A percentile compares a stretch with the other conserved stretches of the same genome.
Conservation (phyloP, 1,284 basidiomycete genomes). For the Golubevia pallescens region DNA sequence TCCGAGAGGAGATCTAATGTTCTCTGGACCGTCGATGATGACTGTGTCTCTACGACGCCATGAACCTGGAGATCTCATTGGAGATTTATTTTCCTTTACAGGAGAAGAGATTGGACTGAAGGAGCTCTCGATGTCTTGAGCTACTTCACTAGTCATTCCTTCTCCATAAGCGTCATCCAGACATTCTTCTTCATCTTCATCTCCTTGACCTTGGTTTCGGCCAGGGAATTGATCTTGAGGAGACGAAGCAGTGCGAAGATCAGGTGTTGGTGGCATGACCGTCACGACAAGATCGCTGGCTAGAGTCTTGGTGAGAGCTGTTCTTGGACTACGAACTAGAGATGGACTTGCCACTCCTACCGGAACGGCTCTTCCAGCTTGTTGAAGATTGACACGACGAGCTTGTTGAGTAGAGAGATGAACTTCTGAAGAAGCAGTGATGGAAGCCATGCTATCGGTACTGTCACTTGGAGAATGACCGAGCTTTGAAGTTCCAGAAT, state of each 20-base stretch:
- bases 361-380: constrained; percentile 17
- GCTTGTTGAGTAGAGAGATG: neutral
- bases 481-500: too few species aligned
- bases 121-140: neutral
- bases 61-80: neutral
- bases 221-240: constrained; percentile 1
- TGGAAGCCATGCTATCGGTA: too few species aligned
- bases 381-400: constrained; percentile 9
- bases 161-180: constrained; percentile 9
- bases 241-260: constrained; percentile 17
- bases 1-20: too few species aligned
- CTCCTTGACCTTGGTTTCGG: constrained; percentile 11
- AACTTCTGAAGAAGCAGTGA: neutral
- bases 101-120: constrained; percentile 2
- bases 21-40: too few species aligned
- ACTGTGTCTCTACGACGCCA: too few species aligned
- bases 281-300: constrained; percentile 35
- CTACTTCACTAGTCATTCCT: neutral
- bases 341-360: constrained; percentile 26
- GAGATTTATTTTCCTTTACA: neutral
- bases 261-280: constrained; percentile 52
- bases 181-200: constrained; percentile 6
- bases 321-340: constrained; percentile 25
- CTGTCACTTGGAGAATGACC: too few species aligned
- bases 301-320: constrained; percentile 3